Evolutionary conservation across 345 rosid species (phyloP).

Genomic region (Brassica incana): DNA sequence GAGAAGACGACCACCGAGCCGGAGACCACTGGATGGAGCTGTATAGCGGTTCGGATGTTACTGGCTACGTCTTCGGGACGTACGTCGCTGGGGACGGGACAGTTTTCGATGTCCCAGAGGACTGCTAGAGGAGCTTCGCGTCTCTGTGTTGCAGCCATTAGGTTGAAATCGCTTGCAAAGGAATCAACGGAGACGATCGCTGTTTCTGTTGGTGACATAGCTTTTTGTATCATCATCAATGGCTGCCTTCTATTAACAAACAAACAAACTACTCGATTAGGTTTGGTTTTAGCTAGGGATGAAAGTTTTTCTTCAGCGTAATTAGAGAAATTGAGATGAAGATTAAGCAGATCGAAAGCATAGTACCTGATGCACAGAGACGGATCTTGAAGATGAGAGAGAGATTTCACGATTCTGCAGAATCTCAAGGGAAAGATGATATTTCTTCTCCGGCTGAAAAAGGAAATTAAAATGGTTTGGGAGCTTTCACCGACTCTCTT

Average conservation of each 20-base stretch:
- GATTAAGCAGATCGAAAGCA: background rate
- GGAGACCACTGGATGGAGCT: constrained; percentile 75
- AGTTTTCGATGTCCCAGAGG: constrained; percentile 97
- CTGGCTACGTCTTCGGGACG: constrained; percentile 93
- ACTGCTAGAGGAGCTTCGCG: constrained; percentile 73
- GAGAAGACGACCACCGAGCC: constrained; percentile 80
- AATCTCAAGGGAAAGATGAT: background rate
- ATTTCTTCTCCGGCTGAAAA: constrained; percentile 5
- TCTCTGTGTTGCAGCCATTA: constrained; percentile 32
- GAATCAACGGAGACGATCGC: constrained; percentile 33
- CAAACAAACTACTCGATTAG: background rate
- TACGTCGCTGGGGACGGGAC: constrained; percentile 87
- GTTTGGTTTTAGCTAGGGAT: background rate
- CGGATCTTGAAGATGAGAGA: background rate
- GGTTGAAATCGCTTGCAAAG: constrained; percentile 37
- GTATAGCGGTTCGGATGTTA: constrained; percentile 89
- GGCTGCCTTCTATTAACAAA: background rate
- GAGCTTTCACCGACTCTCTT: constrained; percentile 13
- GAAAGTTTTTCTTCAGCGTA: background rate
- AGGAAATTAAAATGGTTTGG: background rate
- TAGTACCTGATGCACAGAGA: background rate
- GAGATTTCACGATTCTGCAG: background rate
- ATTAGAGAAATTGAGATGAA: background rate
- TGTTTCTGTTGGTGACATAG: constrained; percentile 30
- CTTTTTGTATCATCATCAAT: constrained; percentile 15